phyloP scores from a whole-genome alignment of 768 basidiomycete species.

The Tremella yokohamensis region DNA sequence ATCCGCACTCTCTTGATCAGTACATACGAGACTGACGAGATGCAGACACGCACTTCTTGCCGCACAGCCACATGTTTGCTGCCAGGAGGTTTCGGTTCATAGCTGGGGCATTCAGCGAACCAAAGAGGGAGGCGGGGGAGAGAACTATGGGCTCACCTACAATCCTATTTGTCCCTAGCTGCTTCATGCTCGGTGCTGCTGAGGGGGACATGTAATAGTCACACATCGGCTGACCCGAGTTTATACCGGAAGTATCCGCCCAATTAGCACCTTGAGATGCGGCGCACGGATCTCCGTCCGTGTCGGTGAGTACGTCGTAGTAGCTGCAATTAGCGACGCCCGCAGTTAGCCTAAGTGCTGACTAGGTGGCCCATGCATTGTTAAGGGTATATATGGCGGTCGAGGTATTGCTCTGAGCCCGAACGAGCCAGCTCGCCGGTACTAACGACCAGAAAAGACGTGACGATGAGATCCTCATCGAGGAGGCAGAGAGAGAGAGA shows the following conservation, averaged over 20 bases:
- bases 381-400: neutral
- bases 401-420: too few species aligned
- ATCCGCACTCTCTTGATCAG: neutral
- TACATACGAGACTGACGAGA: neutral
- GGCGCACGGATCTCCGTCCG: neutral
- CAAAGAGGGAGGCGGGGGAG: neutral
- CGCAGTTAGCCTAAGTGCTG: neutral
- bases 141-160: neutral
- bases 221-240: neutral
- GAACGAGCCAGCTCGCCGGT: too few species aligned
- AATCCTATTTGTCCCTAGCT: neutral
- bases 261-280: neutral
- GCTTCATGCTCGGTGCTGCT: neutral
- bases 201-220: neutral
- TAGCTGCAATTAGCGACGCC: neutral
- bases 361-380: constrained; percentile 5
- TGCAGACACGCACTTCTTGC: neutral
- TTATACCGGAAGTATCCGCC: neutral
- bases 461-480: too few species aligned
- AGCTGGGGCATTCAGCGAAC: neutral
- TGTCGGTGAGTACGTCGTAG: neutral
- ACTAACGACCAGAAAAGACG: too few species aligned
- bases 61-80: constrained; percentile 2
- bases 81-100: constrained; percentile 1
- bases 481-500: too few species aligned